Evolutionary conservation across 441 rosid species (phyloP).

Genomic region (Melastoma candidum): DNA sequence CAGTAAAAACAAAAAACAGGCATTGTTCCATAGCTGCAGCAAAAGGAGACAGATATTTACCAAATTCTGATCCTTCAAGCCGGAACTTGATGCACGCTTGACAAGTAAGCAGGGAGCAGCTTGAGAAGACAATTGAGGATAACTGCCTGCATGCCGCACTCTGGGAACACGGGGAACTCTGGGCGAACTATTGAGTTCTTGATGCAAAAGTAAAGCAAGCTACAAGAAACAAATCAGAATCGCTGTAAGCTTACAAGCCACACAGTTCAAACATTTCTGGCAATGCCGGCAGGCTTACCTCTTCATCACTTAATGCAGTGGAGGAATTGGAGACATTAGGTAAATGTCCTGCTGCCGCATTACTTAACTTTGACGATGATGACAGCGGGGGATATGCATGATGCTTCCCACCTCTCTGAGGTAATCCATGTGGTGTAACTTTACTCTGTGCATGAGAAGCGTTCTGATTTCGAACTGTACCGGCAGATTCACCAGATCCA

Average conservation of each 20-base stretch:
- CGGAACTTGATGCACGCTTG: slow-evolving; percentile 70
- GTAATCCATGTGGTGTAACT: neutral
- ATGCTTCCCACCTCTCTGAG: slow-evolving; percentile 12
- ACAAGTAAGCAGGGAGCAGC: slow-evolving; percentile 48
- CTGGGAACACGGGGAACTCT: slow-evolving; percentile 97
- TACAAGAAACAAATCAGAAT: slow-evolving; percentile 14
- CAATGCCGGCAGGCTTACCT: slow-evolving; percentile 33
- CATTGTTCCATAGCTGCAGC: slow-evolving; percentile 1
- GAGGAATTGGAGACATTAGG: slow-evolving; percentile 21
- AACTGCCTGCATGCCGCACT: slow-evolving; percentile 72
- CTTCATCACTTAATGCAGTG: slow-evolving; percentile 79
- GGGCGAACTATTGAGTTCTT: slow-evolving; percentile 97
- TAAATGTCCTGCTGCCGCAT: slow-evolving; percentile 9
- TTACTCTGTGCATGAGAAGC: slow-evolving; percentile 8
- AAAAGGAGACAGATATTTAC: slow-evolving; percentile 24
- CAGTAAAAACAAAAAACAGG: neutral
- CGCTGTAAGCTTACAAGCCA: no score
- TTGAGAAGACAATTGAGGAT: slow-evolving; percentile 68
- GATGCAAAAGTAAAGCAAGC: slow-evolving; percentile 97
- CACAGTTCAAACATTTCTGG: neutral
- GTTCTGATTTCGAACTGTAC: slow-evolving; percentile 4
- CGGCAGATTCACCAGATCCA: slow-evolving; percentile 10
- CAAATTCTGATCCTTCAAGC: slow-evolving; percentile 60
- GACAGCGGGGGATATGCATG: slow-evolving; percentile 7
- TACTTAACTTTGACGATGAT: slow-evolving; percentile 2